Evolutionary conservation across 1,139 yeast genomes (phyloP), one percentile per base, ranked within the genome.

Genomic region (Lodderomyces pseudojiufengensis): DNA sequence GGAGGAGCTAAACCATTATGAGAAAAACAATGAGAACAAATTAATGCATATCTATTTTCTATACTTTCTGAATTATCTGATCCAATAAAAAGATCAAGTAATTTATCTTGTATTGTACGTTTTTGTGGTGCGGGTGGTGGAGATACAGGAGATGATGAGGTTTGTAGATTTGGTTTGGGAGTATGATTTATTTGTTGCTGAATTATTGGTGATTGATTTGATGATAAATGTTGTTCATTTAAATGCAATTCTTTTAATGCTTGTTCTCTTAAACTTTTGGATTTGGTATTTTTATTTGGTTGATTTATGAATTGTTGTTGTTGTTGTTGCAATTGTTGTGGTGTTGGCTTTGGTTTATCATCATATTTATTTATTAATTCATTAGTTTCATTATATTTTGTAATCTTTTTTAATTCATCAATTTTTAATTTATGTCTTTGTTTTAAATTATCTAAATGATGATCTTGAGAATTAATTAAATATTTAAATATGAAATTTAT

Each of bases 1-100:
- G 87, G 90, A 4, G 88, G 86, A 0, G 95, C 95, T 36, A 86
- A 66, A 1, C 95, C 95, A 51, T 86, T 86, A 57, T 86, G 95
- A 20, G 69, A 63, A 31, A 59, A 65, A 51, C 95, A 86, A 12
- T 70, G 63, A 20, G 53, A 47, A 53, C 95, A 86, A 13, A 86
- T 83, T 47, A 86, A 67, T 0, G 95, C 95, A 53, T 70, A 84
- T 32, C 95, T 61, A 39, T 65, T 65, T 37, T 77, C 73, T n/a
- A 63, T 68, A 0, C 87, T 73, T 40, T 79, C 77, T 43, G 71
- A 63, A 50, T 80, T 84, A 50, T 84, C 90, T 9, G 81, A 77
- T 2, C 95, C 95, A 10, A 84, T 67, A 16, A 87, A 57, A 15
- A 76, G 49, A 47, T 82, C 74, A 34, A 76, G 54, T 6, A 76